Evolutionary conservation across 805 yeast species (phyloP), one percentile per base, ranked within the genome.

Genomic region (Yamadazyma scolyti): DNA sequence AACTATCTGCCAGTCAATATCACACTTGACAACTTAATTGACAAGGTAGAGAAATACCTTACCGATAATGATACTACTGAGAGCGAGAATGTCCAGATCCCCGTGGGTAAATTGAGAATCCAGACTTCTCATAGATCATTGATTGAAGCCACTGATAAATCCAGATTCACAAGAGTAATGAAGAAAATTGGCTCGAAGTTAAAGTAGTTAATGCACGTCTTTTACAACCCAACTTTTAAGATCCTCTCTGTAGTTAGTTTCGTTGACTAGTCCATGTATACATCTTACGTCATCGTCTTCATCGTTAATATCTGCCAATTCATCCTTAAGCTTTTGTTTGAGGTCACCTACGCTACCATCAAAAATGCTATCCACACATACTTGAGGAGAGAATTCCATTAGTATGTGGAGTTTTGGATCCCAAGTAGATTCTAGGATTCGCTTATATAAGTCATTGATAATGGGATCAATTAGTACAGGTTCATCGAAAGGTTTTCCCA

Each of bases 291-390:
- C 43, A 6, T 47, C 52, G 15, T 46, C 51, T 12, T 46, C 57
- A 5, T 43, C 47, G 16, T 42, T 42, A 14, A 43, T 49, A 27
- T 45, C 35, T 9, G 33, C 37, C 14, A 36, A 15, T 22, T 27
- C 42, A 33, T 32, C 26, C 28, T 30, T 32, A 33, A 42, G 28
- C 11, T 27, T 40, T 6, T 39, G 40, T 27, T 48, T 43, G 30
- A 42, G 46, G 21, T 54, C 49, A 1, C 43, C 43, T 14, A 46
- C 46, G 11, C 33, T 35, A 18, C 84, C 82, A 17, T 73, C 68
- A 35, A 85, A 71, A 2, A 89, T 82, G 53, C 86, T 94, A 19
- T 77, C 77, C 8, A 88, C 68, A 40, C 89, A 75, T 36, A 79
- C 84, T 29, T 71, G 70, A 0, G 96, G 90, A 9, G 79, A 64